Conservation (phyloP, 1,284 basidiomycete species). For the Xerocomus nothofagi region DNA sequence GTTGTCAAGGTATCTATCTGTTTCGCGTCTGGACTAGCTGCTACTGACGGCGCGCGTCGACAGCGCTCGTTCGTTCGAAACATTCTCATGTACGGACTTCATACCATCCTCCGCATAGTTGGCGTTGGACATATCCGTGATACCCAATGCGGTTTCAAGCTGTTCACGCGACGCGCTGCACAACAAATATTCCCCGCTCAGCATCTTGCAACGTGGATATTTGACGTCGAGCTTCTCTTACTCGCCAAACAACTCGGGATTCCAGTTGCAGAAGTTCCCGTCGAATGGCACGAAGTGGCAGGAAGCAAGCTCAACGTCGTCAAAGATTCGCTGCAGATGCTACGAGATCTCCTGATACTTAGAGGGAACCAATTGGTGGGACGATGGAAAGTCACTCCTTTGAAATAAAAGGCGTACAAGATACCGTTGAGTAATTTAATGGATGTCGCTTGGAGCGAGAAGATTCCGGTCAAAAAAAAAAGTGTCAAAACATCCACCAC, state of each 20-base stretch:
- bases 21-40: not conserved
- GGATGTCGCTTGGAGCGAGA: conserved; percentile 8
- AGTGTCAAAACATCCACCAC: conserved; percentile 11
- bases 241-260: conserved; percentile 75
- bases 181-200: conserved; percentile 80
- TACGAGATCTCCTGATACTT: conserved; percentile 82
- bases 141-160: conserved; percentile 97
- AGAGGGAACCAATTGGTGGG: conserved; percentile 82
- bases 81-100: conserved; percentile 89
- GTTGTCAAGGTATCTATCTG: conserved; percentile 79
- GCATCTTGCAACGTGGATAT: conserved; percentile 89
- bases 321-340: conserved; percentile 84
- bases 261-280: conserved; percentile 82
- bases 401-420: conserved; percentile 25
- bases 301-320: conserved; percentile 90
- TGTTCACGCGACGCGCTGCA: conserved; percentile 81
- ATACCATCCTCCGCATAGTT: conserved; percentile 79
- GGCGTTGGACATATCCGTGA: conserved; percentile 88
- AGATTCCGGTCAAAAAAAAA: conserved; percentile 18
- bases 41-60: not conserved
- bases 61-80: conserved; percentile 88
- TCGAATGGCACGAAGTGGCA: conserved; percentile 89
- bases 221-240: conserved; percentile 93
- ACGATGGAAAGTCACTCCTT: conserved; percentile 49
- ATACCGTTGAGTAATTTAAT: conserved; percentile 31